Conservation (phyloP, 2,329 filamentous ascomycete species). For the Conoideocrella luteorostrata region DNA sequence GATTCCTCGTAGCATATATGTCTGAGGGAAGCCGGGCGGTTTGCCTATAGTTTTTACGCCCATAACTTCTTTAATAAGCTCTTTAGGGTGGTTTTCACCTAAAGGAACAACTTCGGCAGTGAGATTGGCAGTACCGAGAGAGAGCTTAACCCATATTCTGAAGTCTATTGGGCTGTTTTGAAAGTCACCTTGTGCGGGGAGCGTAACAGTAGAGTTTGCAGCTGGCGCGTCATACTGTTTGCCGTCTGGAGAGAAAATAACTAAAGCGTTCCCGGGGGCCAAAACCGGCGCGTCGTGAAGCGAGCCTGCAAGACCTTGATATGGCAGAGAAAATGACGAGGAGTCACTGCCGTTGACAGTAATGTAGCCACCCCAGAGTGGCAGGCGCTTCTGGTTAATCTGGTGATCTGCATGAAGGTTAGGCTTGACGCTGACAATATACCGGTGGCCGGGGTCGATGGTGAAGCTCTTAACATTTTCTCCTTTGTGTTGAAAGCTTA, state of each 20-base stretch:
- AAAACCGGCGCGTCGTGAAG: slow-evolving; percentile 20
- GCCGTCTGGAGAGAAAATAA: slow-evolving; percentile 23
- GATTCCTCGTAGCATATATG: slow-evolving; percentile 20
- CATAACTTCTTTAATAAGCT: slow-evolving; percentile 20
- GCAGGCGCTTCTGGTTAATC: slow-evolving; percentile 27
- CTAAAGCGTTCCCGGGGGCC: slow-evolving; percentile 14
- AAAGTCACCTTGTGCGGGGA: no score
- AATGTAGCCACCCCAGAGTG: slow-evolving; percentile 37
- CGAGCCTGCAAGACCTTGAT: slow-evolving; percentile 31
- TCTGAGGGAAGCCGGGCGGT: slow-evolving; percentile 31
- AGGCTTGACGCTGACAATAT: slow-evolving; percentile 39
- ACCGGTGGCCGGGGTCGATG: slow-evolving; percentile 33
- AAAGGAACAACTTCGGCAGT: slow-evolving; percentile 37
- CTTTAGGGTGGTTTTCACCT: slow-evolving; percentile 18
- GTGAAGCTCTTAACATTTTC: no score
- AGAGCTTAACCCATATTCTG: no score
- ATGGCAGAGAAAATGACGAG: slow-evolving; percentile 29
- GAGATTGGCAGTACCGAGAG: slow-evolving; percentile 37
- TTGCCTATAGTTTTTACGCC: slow-evolving; percentile 34
- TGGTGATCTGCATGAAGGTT: slow-evolving; percentile 31
- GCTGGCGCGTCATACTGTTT: slow-evolving; percentile 13
- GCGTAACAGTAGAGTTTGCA: slow-evolving; percentile 30
- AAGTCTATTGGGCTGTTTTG: no score
- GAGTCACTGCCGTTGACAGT: slow-evolving; percentile 32
- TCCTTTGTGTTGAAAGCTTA: slow-evolving; percentile 35